These are phyloP conservation scores for Hapsidospora chrysogenum DNA, from an alignment of 495 filamentous ascomycete species.

Conservation along the genomic window DNA sequence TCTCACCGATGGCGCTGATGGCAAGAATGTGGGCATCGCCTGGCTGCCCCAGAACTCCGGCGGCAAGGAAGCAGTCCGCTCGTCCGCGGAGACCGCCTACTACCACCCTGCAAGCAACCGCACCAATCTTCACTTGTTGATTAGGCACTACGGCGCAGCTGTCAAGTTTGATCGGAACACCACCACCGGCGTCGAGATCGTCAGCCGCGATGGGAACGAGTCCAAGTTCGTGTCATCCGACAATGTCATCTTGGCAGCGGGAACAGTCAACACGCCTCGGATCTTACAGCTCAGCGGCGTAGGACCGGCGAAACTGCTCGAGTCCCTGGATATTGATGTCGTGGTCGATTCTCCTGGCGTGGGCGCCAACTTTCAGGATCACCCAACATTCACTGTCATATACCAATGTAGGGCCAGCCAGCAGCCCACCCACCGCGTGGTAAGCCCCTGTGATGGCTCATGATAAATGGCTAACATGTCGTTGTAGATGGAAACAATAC, in stretches of 20 bases:
- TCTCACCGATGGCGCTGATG: neutral
- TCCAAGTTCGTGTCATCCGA: constrained; percentile 5
- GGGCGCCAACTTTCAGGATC: constrained; percentile 31
- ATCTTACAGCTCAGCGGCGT: constrained; percentile 12
- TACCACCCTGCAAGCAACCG: constrained; percentile 1
- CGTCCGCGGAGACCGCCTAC: constrained; percentile 1
- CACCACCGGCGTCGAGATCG: neutral
- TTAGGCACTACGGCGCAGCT: neutral
- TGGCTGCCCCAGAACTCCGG: neutral
- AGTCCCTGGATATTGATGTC: constrained; percentile 10
- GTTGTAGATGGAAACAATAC: neutral
- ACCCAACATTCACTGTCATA: constrained; percentile 9
- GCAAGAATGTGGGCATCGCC: neutral
- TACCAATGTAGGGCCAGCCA: neutral
- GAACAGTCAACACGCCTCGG: constrained; percentile 20
- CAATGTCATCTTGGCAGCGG: constrained; percentile 26
- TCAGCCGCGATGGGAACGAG: constrained; percentile 5
- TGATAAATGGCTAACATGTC: neutral
- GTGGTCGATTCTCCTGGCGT: constrained; percentile 22
- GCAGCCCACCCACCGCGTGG: neutral
- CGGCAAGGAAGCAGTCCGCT: neutral
- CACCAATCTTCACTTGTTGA: constrained; percentile 1
- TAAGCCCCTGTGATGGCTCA: neutral
- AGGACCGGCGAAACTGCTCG: constrained; percentile 1
- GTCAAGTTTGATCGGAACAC: neutral